Evolutionary conservation across 2,329 filamentous ascomycete species (phyloP).

Genomic region (Xylariales sp.): DNA sequence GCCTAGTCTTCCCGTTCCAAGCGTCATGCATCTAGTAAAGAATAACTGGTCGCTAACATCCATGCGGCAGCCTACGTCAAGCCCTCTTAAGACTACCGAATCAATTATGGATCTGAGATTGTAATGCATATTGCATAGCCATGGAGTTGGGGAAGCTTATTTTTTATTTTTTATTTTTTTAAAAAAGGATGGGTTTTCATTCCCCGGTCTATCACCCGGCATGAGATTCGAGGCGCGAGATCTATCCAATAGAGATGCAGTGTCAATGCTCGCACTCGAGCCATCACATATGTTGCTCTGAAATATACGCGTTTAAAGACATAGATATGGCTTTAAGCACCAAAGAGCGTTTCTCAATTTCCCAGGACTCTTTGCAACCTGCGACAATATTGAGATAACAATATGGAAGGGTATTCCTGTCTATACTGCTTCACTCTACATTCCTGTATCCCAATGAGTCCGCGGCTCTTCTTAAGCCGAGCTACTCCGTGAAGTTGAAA

Average conservation of each 20-base stretch:
- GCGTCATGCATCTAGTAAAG: neutral
- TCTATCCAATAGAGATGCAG: neutral
- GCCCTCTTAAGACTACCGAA: conserved; percentile 34
- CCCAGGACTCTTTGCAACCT: conserved; percentile 29
- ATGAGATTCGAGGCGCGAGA: neutral
- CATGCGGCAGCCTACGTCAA: conserved; percentile 43
- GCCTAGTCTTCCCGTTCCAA: neutral
- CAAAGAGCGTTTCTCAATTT: conserved; percentile 31
- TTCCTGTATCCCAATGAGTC: conserved; percentile 32
- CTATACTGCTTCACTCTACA: conserved; percentile 45
- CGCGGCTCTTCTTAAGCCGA: conserved; percentile 5
- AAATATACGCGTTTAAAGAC: conserved; percentile 25
- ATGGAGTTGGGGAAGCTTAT: conserved; percentile 45
- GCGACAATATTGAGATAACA: conserved; percentile 38
- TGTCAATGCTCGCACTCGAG: neutral
- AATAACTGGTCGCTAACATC: conserved; percentile 15
- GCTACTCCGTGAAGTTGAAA: conserved; percentile 17
- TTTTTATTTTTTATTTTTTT: conserved; percentile 25
- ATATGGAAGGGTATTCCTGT: conserved; percentile 42
- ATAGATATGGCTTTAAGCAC: conserved; percentile 35
- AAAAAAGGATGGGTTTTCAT: conserved; percentile 6
- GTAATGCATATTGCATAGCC: conserved; percentile 46
- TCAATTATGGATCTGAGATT: conserved; percentile 8
- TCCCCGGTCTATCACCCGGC: neutral
- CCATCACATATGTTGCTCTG: neutral